These are phyloP conservation scores for Candida anutae DNA, from an alignment of 1,139 yeast species.

Conservation along the genomic window DNA sequence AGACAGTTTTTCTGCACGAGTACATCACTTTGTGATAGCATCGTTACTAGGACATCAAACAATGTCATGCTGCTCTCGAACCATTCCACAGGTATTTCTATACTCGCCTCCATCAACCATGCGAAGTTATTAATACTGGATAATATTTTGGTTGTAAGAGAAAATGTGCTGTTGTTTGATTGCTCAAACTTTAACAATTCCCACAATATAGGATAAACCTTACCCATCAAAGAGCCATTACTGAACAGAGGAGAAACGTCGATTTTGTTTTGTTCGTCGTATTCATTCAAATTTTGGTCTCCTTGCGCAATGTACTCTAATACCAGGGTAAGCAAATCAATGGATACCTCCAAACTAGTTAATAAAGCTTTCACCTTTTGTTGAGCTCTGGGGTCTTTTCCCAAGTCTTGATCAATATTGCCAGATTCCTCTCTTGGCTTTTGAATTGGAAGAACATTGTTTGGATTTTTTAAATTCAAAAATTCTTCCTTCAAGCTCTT, in stretches of 20 bases:
- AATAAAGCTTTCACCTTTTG: conserved; percentile 33
- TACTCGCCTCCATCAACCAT: conserved; percentile 41
- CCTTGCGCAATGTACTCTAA: conserved; percentile 48
- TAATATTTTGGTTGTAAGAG: conserved; percentile 46
- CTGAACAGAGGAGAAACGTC: conserved; percentile 10
- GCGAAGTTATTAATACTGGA: conserved; percentile 63
- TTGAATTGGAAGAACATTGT: conserved; percentile 28
- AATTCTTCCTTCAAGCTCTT: conserved; percentile 27
- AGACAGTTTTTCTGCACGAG: conserved; percentile 38
- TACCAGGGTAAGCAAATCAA: conserved; percentile 70
- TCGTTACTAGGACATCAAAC: conserved; percentile 28
- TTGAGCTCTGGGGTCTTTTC: conserved; percentile 6
- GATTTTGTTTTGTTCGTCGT: conserved; percentile 5
- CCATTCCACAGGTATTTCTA: conserved; percentile 31
- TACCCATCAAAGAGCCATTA: conserved; percentile 20
- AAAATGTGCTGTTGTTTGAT: conserved; percentile 16
- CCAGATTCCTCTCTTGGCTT: conserved; percentile 9
- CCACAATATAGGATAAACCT: conserved; percentile 32
- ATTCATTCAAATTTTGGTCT: too few relatives aligned
- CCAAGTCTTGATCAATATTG: conserved; percentile 18
- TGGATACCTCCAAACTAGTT: conserved; percentile 58
- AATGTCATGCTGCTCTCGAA: conserved; percentile 18
- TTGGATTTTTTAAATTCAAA: conserved; percentile 16
- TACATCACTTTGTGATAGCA: conserved; percentile 14
- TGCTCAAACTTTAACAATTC: conserved; percentile 29